phyloP scores from a whole-genome alignment of 352 stramenopile species.

The Globisporangium recalcitrans region DNA sequence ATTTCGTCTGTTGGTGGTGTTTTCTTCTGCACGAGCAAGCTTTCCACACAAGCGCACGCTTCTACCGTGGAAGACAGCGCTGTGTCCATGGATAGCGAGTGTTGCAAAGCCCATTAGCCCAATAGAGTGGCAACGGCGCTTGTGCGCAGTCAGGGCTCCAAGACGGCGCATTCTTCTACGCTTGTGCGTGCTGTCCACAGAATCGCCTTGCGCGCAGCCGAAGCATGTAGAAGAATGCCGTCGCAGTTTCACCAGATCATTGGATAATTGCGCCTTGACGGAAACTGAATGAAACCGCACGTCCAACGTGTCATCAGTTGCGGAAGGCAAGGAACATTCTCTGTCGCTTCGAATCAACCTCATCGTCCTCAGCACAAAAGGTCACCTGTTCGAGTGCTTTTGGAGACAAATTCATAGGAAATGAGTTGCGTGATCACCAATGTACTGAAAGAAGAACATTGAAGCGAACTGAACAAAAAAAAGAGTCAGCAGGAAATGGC shows the following conservation, averaged over 20 bases:
- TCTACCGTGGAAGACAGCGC: too few species aligned
- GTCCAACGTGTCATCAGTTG: background rate
- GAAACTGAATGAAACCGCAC: background rate
- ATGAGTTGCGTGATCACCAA: background rate
- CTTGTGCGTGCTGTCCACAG: background rate
- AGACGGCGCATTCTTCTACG: background rate
- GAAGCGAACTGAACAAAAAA: constrained; percentile 1
- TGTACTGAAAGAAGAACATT: background rate
- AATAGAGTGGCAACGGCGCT: too few species aligned
- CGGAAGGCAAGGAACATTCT: background rate
- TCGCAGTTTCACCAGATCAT: background rate
- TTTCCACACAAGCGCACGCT: too few species aligned
- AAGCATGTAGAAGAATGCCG: background rate
- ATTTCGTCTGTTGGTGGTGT: too few species aligned
- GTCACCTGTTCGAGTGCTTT: too few species aligned
- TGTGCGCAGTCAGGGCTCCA: background rate
- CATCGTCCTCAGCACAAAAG: background rate
- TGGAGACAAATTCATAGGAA: too few species aligned
- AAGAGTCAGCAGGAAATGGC: background rate
- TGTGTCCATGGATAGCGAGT: too few species aligned
- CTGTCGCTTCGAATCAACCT: background rate
- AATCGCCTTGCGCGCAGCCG: background rate
- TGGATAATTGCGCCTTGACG: background rate
- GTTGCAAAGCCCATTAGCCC: too few species aligned
- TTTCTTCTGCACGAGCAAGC: too few species aligned